Conservation (phyloP, 768 basidiomycete species). For the Boletus eberwhitei region DNA sequence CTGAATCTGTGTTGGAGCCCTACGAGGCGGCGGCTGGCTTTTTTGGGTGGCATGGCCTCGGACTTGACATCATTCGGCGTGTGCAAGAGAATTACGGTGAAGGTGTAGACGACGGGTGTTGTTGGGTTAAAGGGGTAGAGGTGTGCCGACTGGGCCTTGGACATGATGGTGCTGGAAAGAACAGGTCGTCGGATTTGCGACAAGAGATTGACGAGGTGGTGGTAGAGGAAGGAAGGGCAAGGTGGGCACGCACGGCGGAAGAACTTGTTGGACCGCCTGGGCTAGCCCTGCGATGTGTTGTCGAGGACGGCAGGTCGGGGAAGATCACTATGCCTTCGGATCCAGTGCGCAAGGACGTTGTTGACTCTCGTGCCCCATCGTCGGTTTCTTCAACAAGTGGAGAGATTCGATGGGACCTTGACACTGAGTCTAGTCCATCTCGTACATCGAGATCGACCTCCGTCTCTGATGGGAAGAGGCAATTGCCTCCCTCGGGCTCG, state of each 20-base stretch:
- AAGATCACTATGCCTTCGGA: background rate
- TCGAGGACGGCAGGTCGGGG: background rate
- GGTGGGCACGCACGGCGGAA: slow-evolving; percentile 17
- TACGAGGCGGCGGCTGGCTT: slow-evolving; percentile 30
- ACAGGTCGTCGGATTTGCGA: slow-evolving; percentile 1
- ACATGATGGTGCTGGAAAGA: background rate
- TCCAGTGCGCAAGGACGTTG: background rate
- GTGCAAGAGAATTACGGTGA: background rate
- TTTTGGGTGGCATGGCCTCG: slow-evolving; percentile 29
- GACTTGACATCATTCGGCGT: slow-evolving; percentile 7
- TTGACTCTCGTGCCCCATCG: background rate
- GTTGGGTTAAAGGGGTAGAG: background rate
- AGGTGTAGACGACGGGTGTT: background rate
- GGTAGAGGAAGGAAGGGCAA: slow-evolving; percentile 24
- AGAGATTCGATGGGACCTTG: slow-evolving; percentile 16
- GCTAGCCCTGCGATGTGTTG: slow-evolving; percentile 1
- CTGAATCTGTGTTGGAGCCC: slow-evolving; percentile 20
- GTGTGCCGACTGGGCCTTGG: background rate
- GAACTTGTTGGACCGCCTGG: slow-evolving; percentile 24
- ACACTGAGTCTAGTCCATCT: background rate
- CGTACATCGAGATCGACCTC: background rate
- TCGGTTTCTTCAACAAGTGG: background rate
- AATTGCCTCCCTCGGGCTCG: background rate
- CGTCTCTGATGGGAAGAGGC: background rate
- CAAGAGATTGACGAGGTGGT: slow-evolving; percentile 16